Evolutionary conservation across 2,329 filamentous ascomycete species (phyloP).

Genomic region (Fusarium sp.): DNA sequence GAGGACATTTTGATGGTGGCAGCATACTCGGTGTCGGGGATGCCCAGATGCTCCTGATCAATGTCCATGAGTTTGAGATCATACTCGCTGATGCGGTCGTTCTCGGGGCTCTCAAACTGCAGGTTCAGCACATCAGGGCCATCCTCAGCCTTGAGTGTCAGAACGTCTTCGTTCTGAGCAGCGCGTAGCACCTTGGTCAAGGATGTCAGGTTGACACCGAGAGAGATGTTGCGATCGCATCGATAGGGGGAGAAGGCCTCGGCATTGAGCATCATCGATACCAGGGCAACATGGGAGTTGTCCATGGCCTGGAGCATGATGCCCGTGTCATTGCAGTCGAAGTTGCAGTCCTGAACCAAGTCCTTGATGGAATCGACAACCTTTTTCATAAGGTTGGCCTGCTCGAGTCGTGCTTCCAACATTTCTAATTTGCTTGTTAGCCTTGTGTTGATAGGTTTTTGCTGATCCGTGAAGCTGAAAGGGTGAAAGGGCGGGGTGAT

Average conservation of each 20-base stretch:
- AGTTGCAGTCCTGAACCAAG: slow-evolving; percentile 99
- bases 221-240: slow-evolving; percentile 98
- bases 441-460: slow-evolving; percentile 9
- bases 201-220: slow-evolving; percentile 95
- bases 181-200: slow-evolving; percentile 97
- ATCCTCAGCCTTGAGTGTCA: slow-evolving; percentile 98
- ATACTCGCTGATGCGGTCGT: slow-evolving; percentile 96
- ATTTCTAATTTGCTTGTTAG: slow-evolving; percentile 60
- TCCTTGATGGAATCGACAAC: slow-evolving; percentile 99
- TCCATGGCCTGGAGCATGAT: slow-evolving; percentile 99
- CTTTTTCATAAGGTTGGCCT: slow-evolving; percentile 95
- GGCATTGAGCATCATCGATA: slow-evolving; percentile 98
- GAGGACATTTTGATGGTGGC: slow-evolving; percentile 91
- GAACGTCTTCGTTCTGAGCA: slow-evolving; percentile 91
- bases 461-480: slow-evolving; percentile 18
- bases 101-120: slow-evolving; percentile 89
- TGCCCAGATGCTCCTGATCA: slow-evolving; percentile 98
- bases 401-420: slow-evolving; percentile 97
- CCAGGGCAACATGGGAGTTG: slow-evolving; percentile 98
- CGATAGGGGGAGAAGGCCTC: slow-evolving; percentile 95
- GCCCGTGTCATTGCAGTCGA: slow-evolving; percentile 99
- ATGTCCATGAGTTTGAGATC: slow-evolving; percentile 99
- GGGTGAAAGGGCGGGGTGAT: slow-evolving; percentile 29
- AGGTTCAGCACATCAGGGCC: slow-evolving; percentile 95
- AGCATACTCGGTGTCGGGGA: slow-evolving; percentile 98